Conservation (phyloP, 805 yeast species). For the Cyberlindnera sargentensis region DNA sequence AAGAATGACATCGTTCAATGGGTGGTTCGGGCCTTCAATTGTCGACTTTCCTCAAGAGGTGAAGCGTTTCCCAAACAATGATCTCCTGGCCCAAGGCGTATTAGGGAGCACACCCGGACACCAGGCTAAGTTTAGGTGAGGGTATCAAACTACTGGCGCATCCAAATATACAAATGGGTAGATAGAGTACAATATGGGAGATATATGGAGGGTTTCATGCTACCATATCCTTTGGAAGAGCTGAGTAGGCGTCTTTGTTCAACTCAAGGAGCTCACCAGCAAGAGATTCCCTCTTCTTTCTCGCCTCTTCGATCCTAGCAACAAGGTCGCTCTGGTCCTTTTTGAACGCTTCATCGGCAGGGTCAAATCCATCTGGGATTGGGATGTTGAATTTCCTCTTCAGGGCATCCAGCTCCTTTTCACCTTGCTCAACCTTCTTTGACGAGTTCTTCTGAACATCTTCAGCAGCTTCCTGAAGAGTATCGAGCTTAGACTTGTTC, state of each 20-base stretch:
- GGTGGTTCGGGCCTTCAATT: neutral
- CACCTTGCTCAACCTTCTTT: conserved; percentile 8
- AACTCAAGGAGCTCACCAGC: conserved; percentile 11
- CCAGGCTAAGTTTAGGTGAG: neutral
- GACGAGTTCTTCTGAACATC: conserved; percentile 6
- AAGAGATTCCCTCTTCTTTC: conserved; percentile 13
- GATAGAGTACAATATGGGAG: neutral
- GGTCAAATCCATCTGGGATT: conserved; percentile 4
- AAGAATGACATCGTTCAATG: conserved; percentile 22
- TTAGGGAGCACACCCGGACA: neutral
- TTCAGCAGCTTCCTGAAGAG: conserved; percentile 14
- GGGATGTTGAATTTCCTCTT: neutral
- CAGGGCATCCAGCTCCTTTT: conserved; percentile 9
- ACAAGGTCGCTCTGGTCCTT: conserved; percentile 11
- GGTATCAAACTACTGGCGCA: neutral
- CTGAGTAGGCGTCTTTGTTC: conserved; percentile 10
- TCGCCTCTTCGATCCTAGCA: conserved; percentile 17
- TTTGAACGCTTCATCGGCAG: conserved; percentile 4
- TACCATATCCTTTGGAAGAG: conserved; percentile 13
- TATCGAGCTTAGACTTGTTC: conserved; percentile 11
- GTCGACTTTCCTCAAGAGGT: too few relatives aligned
- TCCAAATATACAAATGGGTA: too few relatives aligned
- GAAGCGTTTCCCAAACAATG: too few relatives aligned
- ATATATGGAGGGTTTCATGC: neutral
- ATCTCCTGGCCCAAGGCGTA: too few relatives aligned